Evolutionary conservation across 371 early-diverging fungal genomes (phyloP), one percentile per base, ranked within the genome.

Genomic region (Zychaea mexicana): DNA sequence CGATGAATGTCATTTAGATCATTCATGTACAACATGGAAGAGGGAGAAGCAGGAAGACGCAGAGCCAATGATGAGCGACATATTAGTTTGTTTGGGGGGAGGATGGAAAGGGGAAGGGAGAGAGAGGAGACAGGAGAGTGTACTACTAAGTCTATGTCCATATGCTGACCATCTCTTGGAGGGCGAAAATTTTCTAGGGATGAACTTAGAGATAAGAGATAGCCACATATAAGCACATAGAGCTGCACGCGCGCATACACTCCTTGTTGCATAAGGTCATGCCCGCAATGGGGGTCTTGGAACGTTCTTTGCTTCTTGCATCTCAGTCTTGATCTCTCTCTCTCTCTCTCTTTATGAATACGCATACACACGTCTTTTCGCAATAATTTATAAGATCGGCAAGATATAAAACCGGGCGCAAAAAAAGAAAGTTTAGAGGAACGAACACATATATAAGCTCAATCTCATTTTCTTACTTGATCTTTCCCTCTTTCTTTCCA

Each of bases 251-350:
- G 6, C 22, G 49, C 49, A 49, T 49, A 45, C n/a, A 49, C 49
- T 49, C 49, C 49, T 49, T 49, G 49, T 49, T 49, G 49, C 49
- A 49, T 42, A 24, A 49, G 49, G 49, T 49, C 49, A 49, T 49
- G 22, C 49, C 24, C 24, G 26, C 6, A 4, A 9, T 19, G 0
- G 49, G 49, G 49, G 26, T 6, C 6, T 49, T 49, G 49, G 49
- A 49, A 49, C 49, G 49, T 49, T 49, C 49, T 49, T 24, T 49
- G 49, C 22, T 49, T 49, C 49, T 49, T 49, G 45, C 45, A 45
- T 45, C 17, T 45, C n/a, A 33, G 12, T 5, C 12, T 10, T 36
- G 36, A 10, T 2, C 36, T 36, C 8, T 36, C 15, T 2, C 36
- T 2, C 36, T 36, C 36, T 36, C 10, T 36, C 10, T 36, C 15